phyloP scores from a whole-genome alignment of 2,329 filamentous ascomycete species.

The Stagonosporopsis chrysanthemi region DNA sequence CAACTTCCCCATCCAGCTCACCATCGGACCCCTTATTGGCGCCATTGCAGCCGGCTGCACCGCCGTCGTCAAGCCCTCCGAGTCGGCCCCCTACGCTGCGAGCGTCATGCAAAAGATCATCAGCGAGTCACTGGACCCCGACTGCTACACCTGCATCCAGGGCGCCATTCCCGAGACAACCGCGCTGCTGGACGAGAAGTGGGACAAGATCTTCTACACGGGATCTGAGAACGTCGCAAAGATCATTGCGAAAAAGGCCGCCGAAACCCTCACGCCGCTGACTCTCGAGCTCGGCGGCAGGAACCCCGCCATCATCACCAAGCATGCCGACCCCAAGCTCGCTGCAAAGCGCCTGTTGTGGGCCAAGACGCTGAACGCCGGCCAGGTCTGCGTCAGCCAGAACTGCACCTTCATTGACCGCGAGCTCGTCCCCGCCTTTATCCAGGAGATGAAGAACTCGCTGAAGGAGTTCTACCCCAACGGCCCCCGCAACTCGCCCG shows the following conservation, averaged over 20 bases:
- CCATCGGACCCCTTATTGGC: conserved; percentile 79
- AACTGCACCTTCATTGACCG: conserved; percentile 90
- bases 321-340: conserved; percentile 77
- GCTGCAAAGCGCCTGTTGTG: conserved; percentile 86
- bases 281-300: conserved; percentile 88
- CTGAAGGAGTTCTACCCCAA: conserved; percentile 83
- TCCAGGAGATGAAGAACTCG: conserved; percentile 75
- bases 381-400: conserved; percentile 90
- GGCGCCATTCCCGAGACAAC: conserved; percentile 82
- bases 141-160: conserved; percentile 79
- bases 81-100: conserved; percentile 77
- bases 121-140: conserved; percentile 76
- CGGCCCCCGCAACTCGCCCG: conserved; percentile 77
- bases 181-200: conserved; percentile 83
- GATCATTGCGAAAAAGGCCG: conserved; percentile 62
- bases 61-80: conserved; percentile 88
- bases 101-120: conserved; percentile 82
- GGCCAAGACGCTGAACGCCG: conserved; percentile 86
- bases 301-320: conserved; percentile 92
- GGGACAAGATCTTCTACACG: conserved; percentile 99
- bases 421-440: conserved; percentile 72
- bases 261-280: conserved; percentile 74
- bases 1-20: conserved; percentile 90
- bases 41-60: conserved; percentile 94
- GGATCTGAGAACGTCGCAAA: conserved; percentile 76